A percentile compares a stretch with the other conserved stretches of the same genome.
Conservation (phyloP, 306 rosid species). For the Acacia crassicarpa region DNA sequence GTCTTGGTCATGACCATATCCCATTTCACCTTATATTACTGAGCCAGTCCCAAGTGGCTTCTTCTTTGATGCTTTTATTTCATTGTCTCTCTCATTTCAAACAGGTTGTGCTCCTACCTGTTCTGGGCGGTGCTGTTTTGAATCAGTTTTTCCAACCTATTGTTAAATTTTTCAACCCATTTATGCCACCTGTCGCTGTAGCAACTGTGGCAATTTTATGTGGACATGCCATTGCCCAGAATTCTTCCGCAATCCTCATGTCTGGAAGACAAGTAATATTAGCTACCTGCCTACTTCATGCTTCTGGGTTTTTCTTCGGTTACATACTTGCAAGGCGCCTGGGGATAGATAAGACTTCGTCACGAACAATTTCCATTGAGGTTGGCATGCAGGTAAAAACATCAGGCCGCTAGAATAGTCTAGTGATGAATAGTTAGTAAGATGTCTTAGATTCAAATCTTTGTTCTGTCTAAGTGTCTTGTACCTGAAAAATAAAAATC, state of each 20-base stretch:
- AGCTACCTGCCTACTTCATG: constrained; percentile 67
- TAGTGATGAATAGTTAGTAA: neutral
- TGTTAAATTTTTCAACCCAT: constrained; percentile 60
- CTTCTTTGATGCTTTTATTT: neutral
- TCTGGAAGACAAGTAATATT: constrained; percentile 70
- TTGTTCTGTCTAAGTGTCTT: neutral
- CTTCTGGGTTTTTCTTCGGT: constrained; percentile 78
- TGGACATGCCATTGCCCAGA: constrained; percentile 76
- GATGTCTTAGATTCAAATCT: neutral
- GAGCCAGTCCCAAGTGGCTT: neutral
- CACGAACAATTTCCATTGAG: constrained; percentile 81
- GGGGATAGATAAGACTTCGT: constrained; percentile 60
- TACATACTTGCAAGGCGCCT: constrained; percentile 61
- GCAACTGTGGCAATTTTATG: constrained; percentile 75
- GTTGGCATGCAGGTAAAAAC: constrained; percentile 90
- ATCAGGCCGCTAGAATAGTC: neutral
- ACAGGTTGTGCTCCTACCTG: constrained; percentile 91
- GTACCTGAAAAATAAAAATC: neutral
- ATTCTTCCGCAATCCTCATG: constrained; percentile 68
- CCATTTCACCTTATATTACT: neutral
- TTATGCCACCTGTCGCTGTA: constrained; percentile 91
- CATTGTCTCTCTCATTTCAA: constrained; percentile 17
- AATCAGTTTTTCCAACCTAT: constrained; percentile 76
- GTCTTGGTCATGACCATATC: neutral
- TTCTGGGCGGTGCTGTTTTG: constrained; percentile 73